Percentiles rank a stretch among this genome's conserved stretches.
Conservation (phyloP, 441 rosid species). For the Cnidoscolus chayamansa region DNA sequence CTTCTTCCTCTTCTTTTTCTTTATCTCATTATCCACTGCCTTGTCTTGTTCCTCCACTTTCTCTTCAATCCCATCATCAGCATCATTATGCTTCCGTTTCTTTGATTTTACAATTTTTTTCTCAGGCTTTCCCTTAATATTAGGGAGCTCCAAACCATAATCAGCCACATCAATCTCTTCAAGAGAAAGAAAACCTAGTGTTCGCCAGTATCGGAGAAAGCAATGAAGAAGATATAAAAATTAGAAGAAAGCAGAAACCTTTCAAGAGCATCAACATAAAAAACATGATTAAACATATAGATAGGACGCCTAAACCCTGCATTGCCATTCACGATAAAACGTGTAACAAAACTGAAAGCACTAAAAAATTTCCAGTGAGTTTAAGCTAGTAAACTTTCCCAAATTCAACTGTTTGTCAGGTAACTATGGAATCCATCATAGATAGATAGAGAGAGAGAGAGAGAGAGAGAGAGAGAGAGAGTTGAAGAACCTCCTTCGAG, state of each 20-base stretch:
- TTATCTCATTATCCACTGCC: constrained; percentile 22
- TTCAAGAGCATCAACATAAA: background rate
- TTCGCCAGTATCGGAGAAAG: constrained; percentile 1
- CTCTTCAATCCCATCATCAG: constrained; percentile 29
- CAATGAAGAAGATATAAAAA: background rate
- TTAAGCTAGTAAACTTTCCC: background rate
- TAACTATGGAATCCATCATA: too few relatives aligned
- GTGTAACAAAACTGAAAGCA: background rate
- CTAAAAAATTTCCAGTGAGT: background rate
- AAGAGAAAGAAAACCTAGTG: constrained; percentile 76
- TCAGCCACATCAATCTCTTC: constrained; percentile 87
- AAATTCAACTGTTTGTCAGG: background rate
- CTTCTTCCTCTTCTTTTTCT: constrained; percentile 28
- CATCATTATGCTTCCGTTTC: constrained; percentile 34
- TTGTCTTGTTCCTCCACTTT: constrained; percentile 30
- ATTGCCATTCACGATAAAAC: background rate
- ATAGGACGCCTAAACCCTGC: background rate
- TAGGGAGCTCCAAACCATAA: constrained; percentile 47
- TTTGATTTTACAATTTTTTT: constrained; percentile 29
- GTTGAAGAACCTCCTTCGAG: constrained; percentile 72
- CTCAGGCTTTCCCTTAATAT: constrained; percentile 28
- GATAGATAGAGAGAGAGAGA: background rate
- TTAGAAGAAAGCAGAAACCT: background rate
- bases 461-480: background rate
- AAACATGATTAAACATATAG: background rate